Percentiles rank a stretch among this genome's conserved stretches.
Conservation (phyloP, 768 basidiomycete species). For the Auricularia heimuer region DNA sequence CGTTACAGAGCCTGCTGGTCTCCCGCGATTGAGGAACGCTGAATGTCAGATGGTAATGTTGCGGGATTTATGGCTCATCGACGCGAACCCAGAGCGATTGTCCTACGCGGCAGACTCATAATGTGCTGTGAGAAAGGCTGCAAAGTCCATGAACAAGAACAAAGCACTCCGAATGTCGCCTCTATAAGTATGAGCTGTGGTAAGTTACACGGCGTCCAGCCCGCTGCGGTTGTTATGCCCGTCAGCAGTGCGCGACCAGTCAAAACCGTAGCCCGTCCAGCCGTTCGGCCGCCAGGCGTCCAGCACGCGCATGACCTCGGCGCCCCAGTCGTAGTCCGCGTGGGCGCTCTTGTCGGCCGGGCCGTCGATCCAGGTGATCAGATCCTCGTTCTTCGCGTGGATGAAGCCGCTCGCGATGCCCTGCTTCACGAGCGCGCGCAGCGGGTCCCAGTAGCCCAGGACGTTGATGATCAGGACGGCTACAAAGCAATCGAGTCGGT, state of each 20-base stretch:
- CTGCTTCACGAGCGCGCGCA: slow-evolving; percentile 63
- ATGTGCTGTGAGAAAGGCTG: too few species aligned
- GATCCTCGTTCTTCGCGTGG: slow-evolving; percentile 40
- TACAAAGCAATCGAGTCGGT: slow-evolving; percentile 21
- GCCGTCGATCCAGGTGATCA: slow-evolving; percentile 71
- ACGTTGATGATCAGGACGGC: slow-evolving; percentile 86
- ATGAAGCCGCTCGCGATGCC: slow-evolving; percentile 72
- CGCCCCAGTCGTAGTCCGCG: slow-evolving; percentile 67
- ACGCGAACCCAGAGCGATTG: too few species aligned
- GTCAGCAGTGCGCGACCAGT: slow-evolving; percentile 7
- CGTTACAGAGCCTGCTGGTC: too few species aligned
- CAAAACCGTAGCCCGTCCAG: slow-evolving; percentile 8
- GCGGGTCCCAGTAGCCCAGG: slow-evolving; percentile 68
- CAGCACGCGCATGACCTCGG: slow-evolving; percentile 52
- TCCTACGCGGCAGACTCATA: too few species aligned
- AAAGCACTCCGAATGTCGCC: too few species aligned
- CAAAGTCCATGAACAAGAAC: too few species aligned
- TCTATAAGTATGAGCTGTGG: too few species aligned
- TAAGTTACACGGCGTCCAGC: background rate
- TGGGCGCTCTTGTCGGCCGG: slow-evolving; percentile 44
- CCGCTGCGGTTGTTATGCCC: background rate
- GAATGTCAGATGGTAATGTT: too few species aligned
- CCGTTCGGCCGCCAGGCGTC: slow-evolving; percentile 42
- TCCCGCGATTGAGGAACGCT: too few species aligned
- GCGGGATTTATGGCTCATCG: too few species aligned